Evolutionary conservation across 2,329 filamentous ascomycete species (phyloP).

Genomic region (Colletotrichum tamarilloi): DNA sequence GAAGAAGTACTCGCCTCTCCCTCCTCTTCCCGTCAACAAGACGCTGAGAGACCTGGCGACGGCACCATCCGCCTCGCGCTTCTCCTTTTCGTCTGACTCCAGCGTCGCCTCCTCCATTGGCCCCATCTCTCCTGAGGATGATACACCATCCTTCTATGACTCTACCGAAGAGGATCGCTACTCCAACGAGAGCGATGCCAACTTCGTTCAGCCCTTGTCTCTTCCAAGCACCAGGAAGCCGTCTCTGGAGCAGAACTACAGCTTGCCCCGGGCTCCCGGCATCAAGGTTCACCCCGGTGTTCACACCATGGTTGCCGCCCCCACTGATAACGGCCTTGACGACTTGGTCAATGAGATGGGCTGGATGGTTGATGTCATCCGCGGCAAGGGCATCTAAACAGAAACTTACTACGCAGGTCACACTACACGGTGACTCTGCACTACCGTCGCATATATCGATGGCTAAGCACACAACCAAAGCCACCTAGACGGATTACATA

Average conservation of each 20-base stretch:
- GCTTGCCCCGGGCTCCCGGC: conserved; percentile 52
- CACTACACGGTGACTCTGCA: neutral
- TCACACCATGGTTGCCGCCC: conserved; percentile 45
- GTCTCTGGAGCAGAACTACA: conserved; percentile 50
- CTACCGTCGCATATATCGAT: neutral
- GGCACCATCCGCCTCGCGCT: conserved; percentile 40
- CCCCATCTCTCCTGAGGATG: conserved; percentile 52
- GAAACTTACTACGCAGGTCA: neutral
- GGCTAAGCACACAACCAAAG: neutral
- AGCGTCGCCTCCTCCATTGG: conserved; percentile 49
- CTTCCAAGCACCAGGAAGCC: conserved; percentile 30
- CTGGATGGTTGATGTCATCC: conserved; percentile 63
- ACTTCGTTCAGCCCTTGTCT: conserved; percentile 41
- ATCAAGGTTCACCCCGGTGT: conserved; percentile 38
- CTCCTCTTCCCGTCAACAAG: conserved; percentile 8
- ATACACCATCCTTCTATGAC: conserved; percentile 59
- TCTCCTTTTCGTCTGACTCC: conserved; percentile 45
- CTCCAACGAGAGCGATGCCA: conserved; percentile 49
- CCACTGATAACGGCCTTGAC: conserved; percentile 51
- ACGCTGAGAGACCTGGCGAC: conserved; percentile 9
- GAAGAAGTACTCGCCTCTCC: conserved; percentile 32
- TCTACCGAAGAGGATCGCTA: conserved; percentile 54
- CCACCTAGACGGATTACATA: conserved; percentile 11
- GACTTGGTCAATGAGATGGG: conserved; percentile 59
- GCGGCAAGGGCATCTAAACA: conserved; percentile 43